These are phyloP conservation scores for Penicillium glabrum DNA, from an alignment of 2,329 filamentous ascomycete genomes.

Conservation along the genomic window DNA sequence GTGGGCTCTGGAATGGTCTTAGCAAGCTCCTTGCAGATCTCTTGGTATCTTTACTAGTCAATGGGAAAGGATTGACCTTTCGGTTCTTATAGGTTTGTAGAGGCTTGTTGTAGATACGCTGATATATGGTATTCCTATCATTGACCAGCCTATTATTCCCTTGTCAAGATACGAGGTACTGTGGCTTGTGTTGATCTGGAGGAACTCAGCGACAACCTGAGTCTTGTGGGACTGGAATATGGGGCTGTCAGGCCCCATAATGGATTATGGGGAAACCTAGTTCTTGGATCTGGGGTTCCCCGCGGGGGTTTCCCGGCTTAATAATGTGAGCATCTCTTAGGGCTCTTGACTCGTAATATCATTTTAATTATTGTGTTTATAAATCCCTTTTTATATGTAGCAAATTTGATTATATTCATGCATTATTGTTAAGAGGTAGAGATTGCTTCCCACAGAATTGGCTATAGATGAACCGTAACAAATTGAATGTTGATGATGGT, in stretches of 20 bases:
- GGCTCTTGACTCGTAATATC: background rate
- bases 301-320: background rate
- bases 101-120: background rate
- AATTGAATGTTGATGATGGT: too few relatives aligned
- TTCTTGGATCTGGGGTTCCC: background rate
- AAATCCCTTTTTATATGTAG: too few relatives aligned
- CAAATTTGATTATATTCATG: too few relatives aligned
- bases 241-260: background rate
- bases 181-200: background rate
- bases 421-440: too few relatives aligned
- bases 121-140: background rate
- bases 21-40: background rate
- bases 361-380: too few relatives aligned
- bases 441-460: rapidly evolving
- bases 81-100: background rate
- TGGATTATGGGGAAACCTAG: background rate
- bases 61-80: background rate
- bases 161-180: background rate
- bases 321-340: background rate
- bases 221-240: background rate
- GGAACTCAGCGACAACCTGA: background rate
- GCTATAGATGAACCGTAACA: too few relatives aligned
- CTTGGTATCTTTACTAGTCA: background rate
- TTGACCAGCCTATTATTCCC: background rate
- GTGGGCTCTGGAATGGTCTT: background rate